Evolutionary conservation across 495 filamentous ascomycete genomes (phyloP).

Genomic region (Amphirosellinia nigrospora): DNA sequence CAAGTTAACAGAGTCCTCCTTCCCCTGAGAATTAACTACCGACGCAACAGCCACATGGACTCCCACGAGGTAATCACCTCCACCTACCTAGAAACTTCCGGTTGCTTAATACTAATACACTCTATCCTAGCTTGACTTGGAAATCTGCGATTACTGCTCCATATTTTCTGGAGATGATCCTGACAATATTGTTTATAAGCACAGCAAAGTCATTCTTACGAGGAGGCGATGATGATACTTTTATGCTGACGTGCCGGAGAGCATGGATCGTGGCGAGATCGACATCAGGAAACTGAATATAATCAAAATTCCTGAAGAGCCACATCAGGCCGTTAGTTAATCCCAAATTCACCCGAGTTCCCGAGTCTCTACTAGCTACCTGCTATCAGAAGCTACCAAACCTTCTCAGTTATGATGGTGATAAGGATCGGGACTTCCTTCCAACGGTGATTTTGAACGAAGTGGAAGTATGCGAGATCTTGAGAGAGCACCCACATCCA

Average conservation of each 20-base stretch:
- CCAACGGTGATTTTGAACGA: background rate
- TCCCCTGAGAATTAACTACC: background rate
- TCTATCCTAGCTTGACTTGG: background rate
- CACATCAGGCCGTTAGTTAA: slow-evolving; percentile 12
- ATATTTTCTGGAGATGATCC: background rate
- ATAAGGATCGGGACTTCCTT: background rate
- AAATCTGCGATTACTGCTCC: background rate
- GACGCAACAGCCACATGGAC: background rate
- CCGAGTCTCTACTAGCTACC: background rate
- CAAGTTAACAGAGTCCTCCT: background rate
- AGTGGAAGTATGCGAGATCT: slow-evolving; percentile 2
- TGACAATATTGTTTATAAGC: background rate
- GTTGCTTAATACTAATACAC: background rate
- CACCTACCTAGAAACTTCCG: too few species aligned
- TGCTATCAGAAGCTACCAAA: slow-evolving; percentile 15
- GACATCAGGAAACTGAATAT: background rate
- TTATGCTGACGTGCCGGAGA: background rate
- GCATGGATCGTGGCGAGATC: background rate
- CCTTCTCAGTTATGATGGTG: background rate
- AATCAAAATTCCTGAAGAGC: background rate
- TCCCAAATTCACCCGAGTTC: slow-evolving; percentile 9
- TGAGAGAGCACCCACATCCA: slow-evolving; percentile 13
- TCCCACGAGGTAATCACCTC: background rate
- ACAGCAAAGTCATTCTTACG: slow-evolving; percentile 12
- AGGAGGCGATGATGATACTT: slow-evolving; percentile 11